Conservation (phyloP, 805 yeast species). For the Starmerella potacharoeniae region DNA sequence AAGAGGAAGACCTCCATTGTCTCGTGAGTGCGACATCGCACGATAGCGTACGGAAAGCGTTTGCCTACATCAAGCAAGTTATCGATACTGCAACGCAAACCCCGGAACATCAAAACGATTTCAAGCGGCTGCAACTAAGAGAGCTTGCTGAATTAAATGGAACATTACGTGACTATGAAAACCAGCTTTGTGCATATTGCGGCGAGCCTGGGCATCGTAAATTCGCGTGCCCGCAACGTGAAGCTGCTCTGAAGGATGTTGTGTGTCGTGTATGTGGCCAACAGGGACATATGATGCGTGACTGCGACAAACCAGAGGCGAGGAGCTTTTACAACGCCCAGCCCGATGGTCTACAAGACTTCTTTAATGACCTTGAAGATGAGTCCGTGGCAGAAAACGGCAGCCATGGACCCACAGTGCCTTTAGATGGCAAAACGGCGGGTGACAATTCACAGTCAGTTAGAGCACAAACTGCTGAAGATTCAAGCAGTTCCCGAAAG, state of each 20-base stretch:
- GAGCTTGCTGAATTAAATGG: constrained; percentile 92
- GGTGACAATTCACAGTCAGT: too few species aligned
- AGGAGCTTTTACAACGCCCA: not conserved
- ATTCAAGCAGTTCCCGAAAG: too few species aligned
- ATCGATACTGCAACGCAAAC: constrained; percentile 74
- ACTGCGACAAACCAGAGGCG: constrained; percentile 41
- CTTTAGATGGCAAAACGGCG: not conserved
- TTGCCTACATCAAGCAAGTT: constrained; percentile 59
- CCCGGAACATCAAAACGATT: constrained; percentile 88
- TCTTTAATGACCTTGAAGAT: constrained; percentile 7
- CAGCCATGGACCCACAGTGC: too few species aligned
- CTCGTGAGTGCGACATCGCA: constrained; percentile 72
- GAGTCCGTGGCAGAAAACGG: not conserved
- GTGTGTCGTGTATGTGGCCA: constrained; percentile 71
- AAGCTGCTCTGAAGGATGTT: constrained; percentile 42
- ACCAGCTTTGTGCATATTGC: constrained; percentile 51
- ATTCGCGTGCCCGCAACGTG: constrained; percentile 62
- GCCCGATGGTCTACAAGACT: constrained; percentile 14
- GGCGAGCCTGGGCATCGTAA: constrained; percentile 79
- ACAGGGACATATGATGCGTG: constrained; percentile 78
- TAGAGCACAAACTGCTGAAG: too few species aligned
- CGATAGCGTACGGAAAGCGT: constrained; percentile 64
- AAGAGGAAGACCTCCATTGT: constrained; percentile 80
- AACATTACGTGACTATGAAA: constrained; percentile 72
- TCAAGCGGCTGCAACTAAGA: constrained; percentile 79